Conservation (phyloP, 306 rosid genomes). For the Cucumis melo region DNA sequence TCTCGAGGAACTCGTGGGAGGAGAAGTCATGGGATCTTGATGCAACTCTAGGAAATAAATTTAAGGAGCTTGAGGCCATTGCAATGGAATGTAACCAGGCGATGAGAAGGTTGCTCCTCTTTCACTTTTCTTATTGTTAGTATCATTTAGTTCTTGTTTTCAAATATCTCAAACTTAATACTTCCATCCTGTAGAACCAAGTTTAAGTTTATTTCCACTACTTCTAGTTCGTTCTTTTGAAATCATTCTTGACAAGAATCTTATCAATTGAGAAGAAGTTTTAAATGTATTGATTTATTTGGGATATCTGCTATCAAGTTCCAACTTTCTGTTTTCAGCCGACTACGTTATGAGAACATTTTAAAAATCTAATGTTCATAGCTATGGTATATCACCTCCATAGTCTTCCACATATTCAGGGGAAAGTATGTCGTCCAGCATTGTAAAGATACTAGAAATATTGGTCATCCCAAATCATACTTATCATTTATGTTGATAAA, state of each 20-base stretch:
- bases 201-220: neutral
- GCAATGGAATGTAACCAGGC: constrained; percentile 68
- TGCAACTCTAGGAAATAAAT: constrained; percentile 24
- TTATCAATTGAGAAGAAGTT: neutral
- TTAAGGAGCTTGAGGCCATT: constrained; percentile 57
- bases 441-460: neutral
- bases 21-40: constrained; percentile 72
- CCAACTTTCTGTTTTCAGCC: neutral
- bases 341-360: neutral
- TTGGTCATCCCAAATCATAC: neutral
- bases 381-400: neutral
- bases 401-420: neutral
- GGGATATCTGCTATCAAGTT: neutral
- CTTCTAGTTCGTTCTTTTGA: neutral
- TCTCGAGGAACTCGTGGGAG: constrained; percentile 59
- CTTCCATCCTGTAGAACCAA: neutral
- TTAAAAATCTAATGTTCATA: neutral
- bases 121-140: neutral
- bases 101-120: constrained; percentile 38
- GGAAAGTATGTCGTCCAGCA: neutral
- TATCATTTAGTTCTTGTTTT: neutral
- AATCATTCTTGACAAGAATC: neutral
- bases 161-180: neutral
- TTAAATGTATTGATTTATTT: neutral
- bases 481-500: neutral